Conservation (phyloP, 2,329 filamentous ascomycete species). For the Escovopsis sp. region DNA sequence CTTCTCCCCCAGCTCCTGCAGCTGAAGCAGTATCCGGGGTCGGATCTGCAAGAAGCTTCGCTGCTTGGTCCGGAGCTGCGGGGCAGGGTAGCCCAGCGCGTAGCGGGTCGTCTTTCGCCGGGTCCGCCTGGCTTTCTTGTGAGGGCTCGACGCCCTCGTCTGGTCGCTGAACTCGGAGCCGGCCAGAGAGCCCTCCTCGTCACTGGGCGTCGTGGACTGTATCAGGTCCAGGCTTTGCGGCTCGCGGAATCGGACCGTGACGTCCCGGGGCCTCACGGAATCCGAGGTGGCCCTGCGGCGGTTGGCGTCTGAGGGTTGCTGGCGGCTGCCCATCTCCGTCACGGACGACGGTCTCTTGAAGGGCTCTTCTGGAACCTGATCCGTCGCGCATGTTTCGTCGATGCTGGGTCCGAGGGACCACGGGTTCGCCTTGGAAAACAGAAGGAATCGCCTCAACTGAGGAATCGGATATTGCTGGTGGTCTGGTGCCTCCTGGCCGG, state of each 20-base stretch:
- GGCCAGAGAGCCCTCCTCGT: slow-evolving; percentile 31
- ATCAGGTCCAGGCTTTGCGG: slow-evolving; percentile 16
- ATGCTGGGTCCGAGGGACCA: background rate
- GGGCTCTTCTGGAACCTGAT: background rate
- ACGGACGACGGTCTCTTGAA: slow-evolving; percentile 1
- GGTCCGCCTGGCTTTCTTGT: slow-evolving; percentile 28
- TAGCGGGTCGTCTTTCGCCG: slow-evolving; percentile 47
- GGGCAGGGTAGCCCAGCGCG: slow-evolving; percentile 52
- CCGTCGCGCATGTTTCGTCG: background rate
- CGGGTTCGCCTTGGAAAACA: slow-evolving; percentile 18
- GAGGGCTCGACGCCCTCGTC: slow-evolving; percentile 23
- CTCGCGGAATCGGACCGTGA: slow-evolving; percentile 32
- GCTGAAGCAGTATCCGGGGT: slow-evolving; percentile 54
- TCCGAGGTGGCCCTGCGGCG: slow-evolving; percentile 23
- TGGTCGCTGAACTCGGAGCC: slow-evolving; percentile 31
- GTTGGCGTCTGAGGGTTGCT: slow-evolving; percentile 4
- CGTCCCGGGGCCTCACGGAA: slow-evolving; percentile 23
- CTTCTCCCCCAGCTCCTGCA: slow-evolving; percentile 49
- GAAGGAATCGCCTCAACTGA: slow-evolving; percentile 21
- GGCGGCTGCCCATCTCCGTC: background rate
- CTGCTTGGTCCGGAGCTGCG: slow-evolving; percentile 44
- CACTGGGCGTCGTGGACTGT: slow-evolving; percentile 22
- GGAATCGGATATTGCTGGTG: slow-evolving; percentile 18
- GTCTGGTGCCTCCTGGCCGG: slow-evolving; percentile 44
- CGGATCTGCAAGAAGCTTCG: slow-evolving; percentile 52